Evolutionary conservation across 2,329 filamentous ascomycete species (phyloP).

Genomic region (Neofusicoccum umdonicola): DNA sequence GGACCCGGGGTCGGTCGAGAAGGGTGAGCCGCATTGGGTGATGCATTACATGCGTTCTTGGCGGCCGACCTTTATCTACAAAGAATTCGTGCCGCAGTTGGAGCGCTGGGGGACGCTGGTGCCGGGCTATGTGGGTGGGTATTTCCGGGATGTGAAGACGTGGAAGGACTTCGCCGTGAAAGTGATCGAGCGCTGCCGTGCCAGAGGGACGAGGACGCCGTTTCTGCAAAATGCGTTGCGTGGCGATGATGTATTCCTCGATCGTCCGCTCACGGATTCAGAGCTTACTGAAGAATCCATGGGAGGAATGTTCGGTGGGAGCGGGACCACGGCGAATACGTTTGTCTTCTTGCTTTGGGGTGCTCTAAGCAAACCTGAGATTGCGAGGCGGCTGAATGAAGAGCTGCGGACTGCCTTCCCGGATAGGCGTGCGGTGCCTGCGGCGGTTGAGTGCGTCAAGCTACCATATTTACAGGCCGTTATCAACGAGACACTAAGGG

Average conservation of each 20-base stretch:
- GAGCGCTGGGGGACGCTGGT: not conserved
- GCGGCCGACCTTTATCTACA: not conserved
- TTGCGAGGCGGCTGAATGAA: not conserved
- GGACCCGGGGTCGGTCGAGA: not conserved
- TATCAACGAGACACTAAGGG: constrained; percentile 13
- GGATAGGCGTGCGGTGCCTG: not conserved
- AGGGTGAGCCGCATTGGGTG: not conserved
- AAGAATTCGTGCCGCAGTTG: not conserved
- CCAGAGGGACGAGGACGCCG: not conserved
- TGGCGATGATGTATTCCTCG: not conserved
- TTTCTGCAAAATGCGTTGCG: not conserved
- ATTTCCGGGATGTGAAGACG: not conserved
- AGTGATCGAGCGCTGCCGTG: not conserved
- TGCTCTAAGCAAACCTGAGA: not conserved
- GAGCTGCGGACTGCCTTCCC: not conserved
- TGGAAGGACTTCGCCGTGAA: not conserved
- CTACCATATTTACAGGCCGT: constrained; percentile 15
- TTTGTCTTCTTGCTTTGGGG: constrained; percentile 11
- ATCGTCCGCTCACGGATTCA: not conserved
- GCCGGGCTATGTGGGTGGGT: not conserved
- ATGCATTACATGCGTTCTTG: not conserved
- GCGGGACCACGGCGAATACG: constrained; percentile 14
- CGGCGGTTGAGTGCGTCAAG: not conserved
- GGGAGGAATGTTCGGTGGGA: constrained; percentile 6
- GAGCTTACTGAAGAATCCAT: constrained; percentile 15